Evolutionary conservation across 1,284 basidiomycete genomes (phyloP), one percentile per base, ranked within the genome.

Genomic region (Melanopsichium pennsylvanicum): DNA sequence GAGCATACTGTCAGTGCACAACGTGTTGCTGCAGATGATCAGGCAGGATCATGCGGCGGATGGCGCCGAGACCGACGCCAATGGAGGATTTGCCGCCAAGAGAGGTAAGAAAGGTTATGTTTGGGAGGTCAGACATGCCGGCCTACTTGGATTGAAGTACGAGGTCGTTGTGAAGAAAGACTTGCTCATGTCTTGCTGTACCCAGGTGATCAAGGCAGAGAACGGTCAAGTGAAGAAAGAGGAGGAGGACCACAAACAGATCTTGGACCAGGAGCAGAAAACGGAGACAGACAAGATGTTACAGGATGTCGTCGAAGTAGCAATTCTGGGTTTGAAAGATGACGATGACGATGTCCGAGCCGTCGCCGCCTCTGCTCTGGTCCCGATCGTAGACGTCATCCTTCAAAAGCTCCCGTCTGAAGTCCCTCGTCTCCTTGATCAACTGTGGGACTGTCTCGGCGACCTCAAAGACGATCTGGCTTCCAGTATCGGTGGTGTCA

Each of bases 111-210:
- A 82, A 44, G 83, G 81, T 36, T 93, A 96, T 82, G 87, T 94
- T 5, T 99, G 96, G 96, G 93, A 98, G 82, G 90, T 98, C 43
- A 86, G 96, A 42, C 96, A 99, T 83, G 95, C 96, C 3, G 96
- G 96, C 26, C 83, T 99, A 48, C 86, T 98, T 4, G 96, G 96
- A 0, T 88, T 99, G 81, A 97, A 96, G 83, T 98, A 98, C 81
- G 92, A 97, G 81, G 93, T 98, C 25, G 93, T 94, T 11, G 93
- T 97, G 21, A 85, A 93, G 71, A 87, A 85, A 47, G 93, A 96
- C 79, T 82, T 96, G 26, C 88, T 97, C 60, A 49, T 63, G 46
- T 45, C 57, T 8, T 46, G n/a, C n/a, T n/a, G n/a, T n/a, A n/a
- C 63, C 10, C 21, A 44, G 1, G 48, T 40, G 26, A 35, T 44